These are phyloP conservation scores for Ascobolus immersus DNA, from an alignment of 495 filamentous ascomycete species.

Conservation along the genomic window DNA sequence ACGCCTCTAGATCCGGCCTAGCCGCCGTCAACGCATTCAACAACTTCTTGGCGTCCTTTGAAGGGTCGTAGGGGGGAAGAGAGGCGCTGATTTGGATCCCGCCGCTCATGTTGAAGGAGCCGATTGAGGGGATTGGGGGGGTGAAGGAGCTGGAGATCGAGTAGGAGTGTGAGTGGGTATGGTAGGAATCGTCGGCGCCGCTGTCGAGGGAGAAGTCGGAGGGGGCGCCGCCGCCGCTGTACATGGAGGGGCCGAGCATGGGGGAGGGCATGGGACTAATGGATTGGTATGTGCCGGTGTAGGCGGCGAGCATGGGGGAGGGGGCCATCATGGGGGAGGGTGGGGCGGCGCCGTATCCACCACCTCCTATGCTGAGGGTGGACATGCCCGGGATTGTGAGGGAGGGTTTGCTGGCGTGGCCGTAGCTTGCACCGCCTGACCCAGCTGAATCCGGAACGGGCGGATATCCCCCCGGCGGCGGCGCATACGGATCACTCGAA, in stretches of 20 bases:
- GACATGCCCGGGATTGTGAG: slow-evolving; percentile 8
- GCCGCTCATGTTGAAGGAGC: slow-evolving; percentile 18
- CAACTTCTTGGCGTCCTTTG: slow-evolving; percentile 48
- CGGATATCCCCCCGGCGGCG: too few relatives aligned
- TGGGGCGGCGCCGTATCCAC: too few relatives aligned
- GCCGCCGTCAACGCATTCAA: slow-evolving; percentile 44
- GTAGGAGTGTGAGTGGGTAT: slow-evolving; percentile 15
- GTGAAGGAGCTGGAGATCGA: slow-evolving; percentile 21
- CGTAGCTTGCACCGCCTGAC: too few relatives aligned
- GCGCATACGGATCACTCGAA: too few relatives aligned
- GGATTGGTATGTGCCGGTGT: slow-evolving; percentile 81
- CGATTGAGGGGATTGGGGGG: slow-evolving; percentile 17
- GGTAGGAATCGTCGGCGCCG: not conserved
- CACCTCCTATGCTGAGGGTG: slow-evolving; percentile 6
- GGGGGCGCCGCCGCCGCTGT: not conserved
- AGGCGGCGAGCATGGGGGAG: slow-evolving; percentile 74
- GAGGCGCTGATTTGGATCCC: slow-evolving; percentile 18
- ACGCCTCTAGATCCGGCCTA: slow-evolving; percentile 35
- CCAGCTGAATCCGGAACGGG: too few relatives aligned
- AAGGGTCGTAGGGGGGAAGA: slow-evolving; percentile 48
- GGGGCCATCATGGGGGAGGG: too few relatives aligned
- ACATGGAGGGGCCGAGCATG: slow-evolving; percentile 15
- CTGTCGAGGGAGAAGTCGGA: slow-evolving; percentile 8
- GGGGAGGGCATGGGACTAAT: slow-evolving; percentile 89
- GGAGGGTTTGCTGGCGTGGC: not conserved